Conservation (phyloP, 1,139 yeast species). For the Hemisphaericaspora subhashii region DNA sequence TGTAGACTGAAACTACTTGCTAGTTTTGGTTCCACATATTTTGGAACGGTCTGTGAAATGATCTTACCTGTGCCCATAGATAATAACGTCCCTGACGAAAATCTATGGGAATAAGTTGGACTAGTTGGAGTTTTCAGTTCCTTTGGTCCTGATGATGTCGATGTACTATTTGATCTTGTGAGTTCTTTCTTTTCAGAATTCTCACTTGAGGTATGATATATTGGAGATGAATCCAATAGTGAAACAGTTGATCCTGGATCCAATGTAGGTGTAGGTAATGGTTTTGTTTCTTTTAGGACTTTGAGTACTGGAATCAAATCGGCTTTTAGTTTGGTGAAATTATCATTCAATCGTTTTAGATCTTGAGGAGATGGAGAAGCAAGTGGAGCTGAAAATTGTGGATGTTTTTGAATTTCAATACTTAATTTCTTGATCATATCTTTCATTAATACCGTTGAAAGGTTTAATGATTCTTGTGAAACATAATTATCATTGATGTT, state of each 20-base stretch:
- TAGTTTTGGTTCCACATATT: conserved; percentile 13
- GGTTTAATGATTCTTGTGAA: conserved; percentile 34
- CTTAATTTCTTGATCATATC: conserved; percentile 36
- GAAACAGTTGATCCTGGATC: conserved; percentile 39
- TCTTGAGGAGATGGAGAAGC: conserved; percentile 30
- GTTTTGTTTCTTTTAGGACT: conserved; percentile 53
- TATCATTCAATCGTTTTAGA: conserved; percentile 44
- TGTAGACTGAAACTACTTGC: conserved; percentile 16
- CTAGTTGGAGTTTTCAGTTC: conserved; percentile 26
- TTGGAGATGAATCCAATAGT: conserved; percentile 29
- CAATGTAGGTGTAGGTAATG: conserved; percentile 56
- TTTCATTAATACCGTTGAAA: conserved; percentile 35
- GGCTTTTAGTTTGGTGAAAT: conserved; percentile 49
- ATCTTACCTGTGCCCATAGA: conserved; percentile 48
- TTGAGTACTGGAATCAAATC: conserved; percentile 55
- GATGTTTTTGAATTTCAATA: conserved; percentile 18
- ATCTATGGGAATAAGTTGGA: conserved; percentile 41
- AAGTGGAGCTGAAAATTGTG: conserved; percentile 4
- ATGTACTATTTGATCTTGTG: conserved; percentile 7
- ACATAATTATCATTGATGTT: conserved; percentile 36
- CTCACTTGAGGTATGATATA: neutral
- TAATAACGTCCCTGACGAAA: conserved; percentile 39
- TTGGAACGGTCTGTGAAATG: conserved; percentile 30
- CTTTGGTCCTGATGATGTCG: conserved; percentile 3
- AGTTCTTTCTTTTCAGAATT: conserved; percentile 1